A percentile compares a stretch with the other conserved stretches of the same genome.
phyloP scores from a whole-genome alignment of 192 early-diverging fungal species.

The Linderina pennispora region DNA sequence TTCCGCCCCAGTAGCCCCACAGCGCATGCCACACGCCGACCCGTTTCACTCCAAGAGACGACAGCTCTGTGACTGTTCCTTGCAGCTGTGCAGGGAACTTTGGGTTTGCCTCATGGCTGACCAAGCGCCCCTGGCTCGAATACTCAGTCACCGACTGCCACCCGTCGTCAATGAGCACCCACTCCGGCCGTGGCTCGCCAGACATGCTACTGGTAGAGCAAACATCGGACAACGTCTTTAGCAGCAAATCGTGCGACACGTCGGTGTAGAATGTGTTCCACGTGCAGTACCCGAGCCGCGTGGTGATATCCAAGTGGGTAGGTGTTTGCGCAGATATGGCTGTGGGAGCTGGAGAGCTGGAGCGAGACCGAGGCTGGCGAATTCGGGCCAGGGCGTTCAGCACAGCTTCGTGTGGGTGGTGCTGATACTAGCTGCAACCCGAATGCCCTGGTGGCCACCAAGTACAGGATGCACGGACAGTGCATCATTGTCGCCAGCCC shows the following conservation, averaged over 20 bases:
- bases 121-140: conserved; percentile 13
- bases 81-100: conserved; percentile 45
- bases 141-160: conserved; percentile 36
- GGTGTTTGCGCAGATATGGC: too few species aligned
- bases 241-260: conserved; percentile 10
- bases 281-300: conserved; percentile 26
- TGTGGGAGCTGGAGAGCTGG: too few species aligned
- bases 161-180: conserved; percentile 52
- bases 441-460: neutral
- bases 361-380: neutral
- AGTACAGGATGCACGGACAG: neutral
- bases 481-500: neutral
- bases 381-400: conserved; percentile 13
- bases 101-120: conserved; percentile 25
- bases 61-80: conserved; percentile 10
- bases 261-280: conserved; percentile 40
- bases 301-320: too few species aligned
- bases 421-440: conserved; percentile 17
- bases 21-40: conserved; percentile 55
- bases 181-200: conserved; percentile 8
- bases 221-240: conserved; percentile 8
- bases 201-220: neutral
- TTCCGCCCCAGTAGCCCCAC: conserved; percentile 56
- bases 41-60: conserved; percentile 16
- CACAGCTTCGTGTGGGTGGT: conserved; percentile 15